Evolutionary conservation across 495 filamentous ascomycete genomes (phyloP), one percentile per base, ranked within the genome.

Genomic region (Aspergillus conjunctus): DNA sequence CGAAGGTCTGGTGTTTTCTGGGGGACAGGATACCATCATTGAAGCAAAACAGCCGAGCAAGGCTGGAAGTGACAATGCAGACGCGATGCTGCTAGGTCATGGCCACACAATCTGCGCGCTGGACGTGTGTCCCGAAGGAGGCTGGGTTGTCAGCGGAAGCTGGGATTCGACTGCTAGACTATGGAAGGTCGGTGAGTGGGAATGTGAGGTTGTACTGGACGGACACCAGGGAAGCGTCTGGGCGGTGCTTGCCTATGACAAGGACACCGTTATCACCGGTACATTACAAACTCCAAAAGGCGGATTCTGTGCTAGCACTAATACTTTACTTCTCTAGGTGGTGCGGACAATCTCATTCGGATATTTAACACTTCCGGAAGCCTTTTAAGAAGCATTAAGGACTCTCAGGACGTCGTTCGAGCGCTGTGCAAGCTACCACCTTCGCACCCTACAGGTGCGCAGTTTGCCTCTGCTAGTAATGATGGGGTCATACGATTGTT

Each of bases 401-500:
- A 88, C 48, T 87, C 84, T 54, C 77, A 78, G 43, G 91, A 92
- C 60, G 90, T 96, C 53, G 88, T 98, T 45, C 85, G 95, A 51
- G 92, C 92, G 8, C 77, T 98, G 8, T 96, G 91, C 74, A 85
- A 86, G 68, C 77, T 97, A 14, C 89, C 91, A n/a, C 74, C 79
- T 17, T 85, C 84, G 0, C 88, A 95, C 68, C 83, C 88, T 14
- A 90, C 86, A n/a, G 87, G 87, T 4, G 92, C 91, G 18, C 85
- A 94, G 10, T 91, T 97, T 69, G 92, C 91, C 8, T 92, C 92
- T 37, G 92, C 92, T 4, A 88, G 91, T 57, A 96, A 97, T 66
- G 92, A 96, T 68, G 89, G 89, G 43, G 73, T 92, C 7, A 90
- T 98, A 61, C 85, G 91, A 37, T 76, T 97, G 9, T 98, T 91